Base-by-base conservation (phyloP, 345 rosid genomes). In the Linum trigynum region DNA sequence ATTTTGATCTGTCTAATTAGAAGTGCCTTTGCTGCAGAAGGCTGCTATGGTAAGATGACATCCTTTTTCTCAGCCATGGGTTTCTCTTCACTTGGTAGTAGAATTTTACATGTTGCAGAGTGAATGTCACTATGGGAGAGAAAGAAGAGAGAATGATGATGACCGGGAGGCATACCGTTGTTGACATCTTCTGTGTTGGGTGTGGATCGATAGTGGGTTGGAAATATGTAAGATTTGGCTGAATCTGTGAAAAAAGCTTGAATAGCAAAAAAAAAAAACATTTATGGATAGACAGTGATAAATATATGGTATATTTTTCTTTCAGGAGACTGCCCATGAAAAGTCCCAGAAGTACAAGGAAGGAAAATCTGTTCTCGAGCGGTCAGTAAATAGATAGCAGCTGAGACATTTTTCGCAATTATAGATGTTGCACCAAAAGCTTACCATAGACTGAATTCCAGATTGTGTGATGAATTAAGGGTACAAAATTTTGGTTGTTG, bases 181-280 rank as follows among this genome's bases (percentile, higher is more conserved):
- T 85, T 66, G 99, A 94, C 72, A 84, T 91, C 59, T 91, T 88
- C 83, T 94, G 99, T 76, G 95, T 94, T 59, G 88, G 86, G 0
- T 94, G 99, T 65, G 99, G 99, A 69, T 89, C 99, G 14, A 86
- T 88, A 64, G 95, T 94, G 15, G 99, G 97, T 38, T 94, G 97
- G 99, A 94, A 68, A 88, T 94, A 94, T 48, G 97, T 94, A 87
- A 94, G 96, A 74, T 64, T 55, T 56, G 10, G 38, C n/a, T 39
- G 15, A 38, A 35, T 59, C 48, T 48, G n/a, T 41, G 55, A 42
- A 55, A 23, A 23, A 23, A 23, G 32, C 32, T 23, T 23, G 32
- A 23, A 23, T 23, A 23, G 32, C 32, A 23, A 23, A 23, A 23
- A 23, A 23, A 5, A 63, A 42, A 59, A 42, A 69, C 14, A 50